phyloP scores from a whole-genome alignment of 2,329 filamentous ascomycete species.

The Clarireedia hainanense region DNA sequence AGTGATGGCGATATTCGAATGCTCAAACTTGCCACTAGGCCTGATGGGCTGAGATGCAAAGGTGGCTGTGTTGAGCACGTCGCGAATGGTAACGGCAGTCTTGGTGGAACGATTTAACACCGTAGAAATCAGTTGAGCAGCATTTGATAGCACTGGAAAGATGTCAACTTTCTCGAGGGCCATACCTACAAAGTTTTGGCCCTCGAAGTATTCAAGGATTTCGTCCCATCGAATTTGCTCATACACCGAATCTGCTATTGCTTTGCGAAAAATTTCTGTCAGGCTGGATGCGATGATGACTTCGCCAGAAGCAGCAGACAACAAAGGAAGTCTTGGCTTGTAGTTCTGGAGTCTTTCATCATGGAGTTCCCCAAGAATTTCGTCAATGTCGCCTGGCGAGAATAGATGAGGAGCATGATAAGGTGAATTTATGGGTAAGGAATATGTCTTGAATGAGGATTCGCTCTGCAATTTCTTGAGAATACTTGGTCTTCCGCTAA shows the following conservation, averaged over 20 bases:
- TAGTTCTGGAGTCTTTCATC: not conserved
- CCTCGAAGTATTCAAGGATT: not conserved
- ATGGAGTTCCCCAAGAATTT: constrained; percentile 6
- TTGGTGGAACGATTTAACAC: not conserved
- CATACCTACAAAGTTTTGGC: not conserved
- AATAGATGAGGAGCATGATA: constrained; percentile 28
- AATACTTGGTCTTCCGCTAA: not conserved
- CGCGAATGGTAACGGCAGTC: not conserved
- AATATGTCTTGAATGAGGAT: not conserved
- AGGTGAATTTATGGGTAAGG: constrained; percentile 18
- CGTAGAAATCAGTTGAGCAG: not conserved
- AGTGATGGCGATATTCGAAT: constrained; percentile 73
- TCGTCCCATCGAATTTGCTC: not conserved
- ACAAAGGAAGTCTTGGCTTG: not conserved
- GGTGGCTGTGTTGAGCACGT: not conserved
- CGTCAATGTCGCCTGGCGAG: constrained; percentile 15
- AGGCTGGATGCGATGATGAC: not conserved
- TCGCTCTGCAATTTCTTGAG: not conserved
- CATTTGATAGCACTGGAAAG: not conserved
- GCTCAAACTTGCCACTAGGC: constrained; percentile 12
- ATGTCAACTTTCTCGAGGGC: not conserved
- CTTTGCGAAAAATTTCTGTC: not conserved
- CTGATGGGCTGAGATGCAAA: not conserved
- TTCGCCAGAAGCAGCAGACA: not conserved
- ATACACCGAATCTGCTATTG: not conserved